Percentiles rank a stretch among this genome's conserved stretches.
Evolutionary conservation across 1,139 yeast genomes (phyloP).

Genomic region (Pichia sp.): DNA sequence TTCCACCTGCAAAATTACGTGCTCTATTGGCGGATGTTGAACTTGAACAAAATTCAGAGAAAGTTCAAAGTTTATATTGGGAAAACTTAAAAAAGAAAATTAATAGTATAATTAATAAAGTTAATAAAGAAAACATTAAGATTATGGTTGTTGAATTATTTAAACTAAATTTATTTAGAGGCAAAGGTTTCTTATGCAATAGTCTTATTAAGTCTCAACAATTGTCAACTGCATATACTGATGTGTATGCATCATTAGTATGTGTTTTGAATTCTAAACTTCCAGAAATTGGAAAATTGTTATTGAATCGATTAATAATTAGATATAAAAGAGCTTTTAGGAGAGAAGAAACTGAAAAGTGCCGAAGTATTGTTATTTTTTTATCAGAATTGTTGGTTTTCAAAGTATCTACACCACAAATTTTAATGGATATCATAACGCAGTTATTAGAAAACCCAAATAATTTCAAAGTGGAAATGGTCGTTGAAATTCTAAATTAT

Average conservation of each 20-base stretch:
- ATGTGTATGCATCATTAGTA: constrained; percentile 52
- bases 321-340: constrained; percentile 54
- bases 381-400: constrained; percentile 62
- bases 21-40: constrained; percentile 35
- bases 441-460: constrained; percentile 49
- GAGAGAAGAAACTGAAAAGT: constrained; percentile 40
- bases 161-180: constrained; percentile 48
- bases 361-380: constrained; percentile 42
- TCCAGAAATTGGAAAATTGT: constrained; percentile 61
- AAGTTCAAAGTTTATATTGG: constrained; percentile 53
- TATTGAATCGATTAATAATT: constrained; percentile 48
- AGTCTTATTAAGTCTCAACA: constrained; percentile 53
- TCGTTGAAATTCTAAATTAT: constrained; percentile 37
- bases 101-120: constrained; percentile 41
- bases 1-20: constrained; percentile 47
- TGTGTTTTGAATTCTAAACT: constrained; percentile 60
- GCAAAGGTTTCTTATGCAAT: constrained; percentile 53
- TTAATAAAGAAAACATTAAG: constrained; percentile 43
- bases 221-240: constrained; percentile 32
- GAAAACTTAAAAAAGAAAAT: constrained; percentile 42
- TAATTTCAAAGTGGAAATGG: constrained; percentile 46
- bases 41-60: constrained; percentile 30
- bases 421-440: constrained; percentile 59
- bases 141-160: constrained; percentile 45
- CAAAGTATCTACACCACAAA: constrained; percentile 56